Conservation (phyloP, 306 rosid species). For the Astragalus glycyphyllos region DNA sequence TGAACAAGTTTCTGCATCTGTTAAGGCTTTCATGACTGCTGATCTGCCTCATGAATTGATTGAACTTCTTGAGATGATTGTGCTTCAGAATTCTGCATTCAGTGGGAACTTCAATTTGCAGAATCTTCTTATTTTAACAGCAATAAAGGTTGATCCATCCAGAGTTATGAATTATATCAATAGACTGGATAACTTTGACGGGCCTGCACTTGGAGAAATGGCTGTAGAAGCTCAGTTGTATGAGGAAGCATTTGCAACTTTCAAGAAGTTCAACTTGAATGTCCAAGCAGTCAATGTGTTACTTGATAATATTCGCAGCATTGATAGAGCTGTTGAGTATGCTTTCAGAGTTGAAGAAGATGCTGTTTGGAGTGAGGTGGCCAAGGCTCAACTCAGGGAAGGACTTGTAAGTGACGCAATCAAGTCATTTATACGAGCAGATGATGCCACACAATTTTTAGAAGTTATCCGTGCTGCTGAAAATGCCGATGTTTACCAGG, state of each 20-base stretch:
- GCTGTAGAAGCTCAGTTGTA: constrained; percentile 94
- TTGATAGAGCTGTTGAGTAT: constrained; percentile 98
- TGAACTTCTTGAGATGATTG: constrained; percentile 99
- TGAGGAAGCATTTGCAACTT: constrained; percentile 95
- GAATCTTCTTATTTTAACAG: constrained; percentile 93
- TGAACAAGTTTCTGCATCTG: constrained; percentile 99
- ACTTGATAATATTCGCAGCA: constrained; percentile 82
- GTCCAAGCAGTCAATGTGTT: constrained; percentile 96
- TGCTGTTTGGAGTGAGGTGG: constrained; percentile 99
- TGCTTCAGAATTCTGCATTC: constrained; percentile 98
- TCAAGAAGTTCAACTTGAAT: constrained; percentile 97
- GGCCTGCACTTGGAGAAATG: constrained; percentile 98
- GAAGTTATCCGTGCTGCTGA: constrained; percentile 95
- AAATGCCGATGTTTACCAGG: constrained; percentile 85
- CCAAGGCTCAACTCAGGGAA: constrained; percentile 95
- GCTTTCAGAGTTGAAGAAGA: constrained; percentile 99
- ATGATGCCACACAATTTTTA: constrained; percentile 89
- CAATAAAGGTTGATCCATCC: constrained; percentile 97
- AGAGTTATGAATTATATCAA: constrained; percentile 98
- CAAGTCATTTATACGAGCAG: constrained; percentile 97
- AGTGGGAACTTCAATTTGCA: constrained; percentile 98
- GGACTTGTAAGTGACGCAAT: constrained; percentile 97
- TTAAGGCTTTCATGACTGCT: constrained; percentile 99
- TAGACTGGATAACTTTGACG: constrained; percentile 96
- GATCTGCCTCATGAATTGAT: constrained; percentile 98